phyloP scores from a whole-genome alignment of 805 yeast species.

The Candida sakaeoensis region DNA sequence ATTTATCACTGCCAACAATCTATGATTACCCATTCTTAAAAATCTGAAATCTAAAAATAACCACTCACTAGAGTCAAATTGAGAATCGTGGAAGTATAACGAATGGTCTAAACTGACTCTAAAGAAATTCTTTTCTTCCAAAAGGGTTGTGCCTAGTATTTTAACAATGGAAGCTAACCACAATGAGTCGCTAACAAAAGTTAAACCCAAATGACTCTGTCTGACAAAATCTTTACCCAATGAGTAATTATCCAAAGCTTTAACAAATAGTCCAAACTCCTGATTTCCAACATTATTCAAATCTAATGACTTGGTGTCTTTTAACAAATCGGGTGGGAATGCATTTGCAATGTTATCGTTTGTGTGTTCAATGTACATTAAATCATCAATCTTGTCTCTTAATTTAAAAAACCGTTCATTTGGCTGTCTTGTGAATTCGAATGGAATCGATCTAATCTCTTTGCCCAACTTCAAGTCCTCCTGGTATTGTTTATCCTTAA shows the following conservation, averaged over 20 bases:
- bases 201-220: conserved; percentile 19
- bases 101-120: conserved; percentile 38
- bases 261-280: conserved; percentile 27
- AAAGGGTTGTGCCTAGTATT: conserved; percentile 21
- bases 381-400: conserved; percentile 15
- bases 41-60: conserved; percentile 32
- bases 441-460: conserved; percentile 23
- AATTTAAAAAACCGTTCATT: conserved; percentile 20
- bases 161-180: conserved; percentile 26
- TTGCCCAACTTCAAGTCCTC: conserved; percentile 7
- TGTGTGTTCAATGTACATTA: conserved; percentile 23
- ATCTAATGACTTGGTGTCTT: conserved; percentile 9
- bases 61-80: conserved; percentile 35
- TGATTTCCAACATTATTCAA: conserved; percentile 15
- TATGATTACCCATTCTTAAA: conserved; percentile 28
- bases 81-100: conserved; percentile 31
- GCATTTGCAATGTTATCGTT: conserved; percentile 25
- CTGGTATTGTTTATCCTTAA: conserved; percentile 10
- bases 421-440: conserved; percentile 26
- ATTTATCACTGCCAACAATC: conserved; percentile 26
- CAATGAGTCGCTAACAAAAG: conserved; percentile 28
- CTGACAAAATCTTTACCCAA: conserved; percentile 22
- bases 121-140: conserved; percentile 22
- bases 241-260: conserved; percentile 24
- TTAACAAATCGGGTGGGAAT: conserved; percentile 21